Evolutionary conservation across 176 grass and related monocot genomes (phyloP).

Genomic region (Echinochloa phyllopogon): DNA sequence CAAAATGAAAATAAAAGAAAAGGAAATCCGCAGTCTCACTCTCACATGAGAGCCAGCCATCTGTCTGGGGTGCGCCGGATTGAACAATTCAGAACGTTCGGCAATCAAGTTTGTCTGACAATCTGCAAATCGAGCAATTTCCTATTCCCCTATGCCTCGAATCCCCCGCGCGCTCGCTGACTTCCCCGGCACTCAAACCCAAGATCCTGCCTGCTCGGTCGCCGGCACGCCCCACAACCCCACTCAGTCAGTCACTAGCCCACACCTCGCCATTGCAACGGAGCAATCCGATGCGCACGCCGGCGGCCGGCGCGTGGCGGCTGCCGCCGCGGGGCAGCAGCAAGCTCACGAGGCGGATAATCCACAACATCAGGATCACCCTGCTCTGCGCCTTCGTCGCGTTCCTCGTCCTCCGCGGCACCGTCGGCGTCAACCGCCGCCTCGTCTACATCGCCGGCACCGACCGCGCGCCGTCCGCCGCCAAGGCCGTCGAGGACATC

Average conservation of each 20-base stretch:
- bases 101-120: neutral
- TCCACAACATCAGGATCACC: conserved; percentile 61
- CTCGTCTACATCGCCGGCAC: neutral
- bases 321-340: conserved; percentile 11
- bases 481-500: conserved; percentile 44
- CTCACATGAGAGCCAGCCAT: too few relatives aligned
- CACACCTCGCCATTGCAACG: neutral
- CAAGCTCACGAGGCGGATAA: conserved; percentile 46
- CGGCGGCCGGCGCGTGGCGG: conserved; percentile 5
- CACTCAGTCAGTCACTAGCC: neutral
- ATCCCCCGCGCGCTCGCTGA: conserved; percentile 2
- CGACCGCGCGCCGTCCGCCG: neutral
- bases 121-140: conserved; percentile 16
- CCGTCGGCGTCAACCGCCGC: conserved; percentile 57
- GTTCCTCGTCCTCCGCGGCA: conserved; percentile 56
- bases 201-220: neutral
- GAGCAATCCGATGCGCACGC: neutral
- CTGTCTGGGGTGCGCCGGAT: too few relatives aligned
- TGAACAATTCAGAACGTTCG: neutral
- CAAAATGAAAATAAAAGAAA: too few relatives aligned
- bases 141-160: conserved; percentile 1
- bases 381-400: conserved; percentile 60
- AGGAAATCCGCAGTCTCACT: too few relatives aligned
- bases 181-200: neutral
- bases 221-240: too few relatives aligned